Evolutionary conservation across 768 basidiomycete species (phyloP), one percentile per base, ranked within the genome.

Genomic region (Chalciporus piperatus): DNA sequence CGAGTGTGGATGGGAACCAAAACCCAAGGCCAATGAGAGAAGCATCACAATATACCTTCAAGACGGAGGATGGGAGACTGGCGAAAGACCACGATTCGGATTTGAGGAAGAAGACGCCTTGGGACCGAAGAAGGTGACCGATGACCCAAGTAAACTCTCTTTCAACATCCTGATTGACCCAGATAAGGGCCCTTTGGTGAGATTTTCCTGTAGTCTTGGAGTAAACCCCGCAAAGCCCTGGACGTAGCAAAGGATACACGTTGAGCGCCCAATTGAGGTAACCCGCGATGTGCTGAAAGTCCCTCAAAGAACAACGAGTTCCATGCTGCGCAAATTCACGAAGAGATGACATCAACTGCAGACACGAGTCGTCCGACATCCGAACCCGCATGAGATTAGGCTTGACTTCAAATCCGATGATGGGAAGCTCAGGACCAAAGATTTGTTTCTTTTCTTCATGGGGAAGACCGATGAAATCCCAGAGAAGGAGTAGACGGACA

Each of bases 241-340:
- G 76, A 0, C 62, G 57, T 0, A 78, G 57, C 0, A 70, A 50
- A 0, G 75, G 75, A 41, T 60, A 74, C 2, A 69, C 69, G 45
- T 77, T 78, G 19, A 5, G 74, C 50, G 17, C 46, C 74, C 76
- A 78, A 49, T 75, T 77, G 12, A 71, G 35, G 55, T 65, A 71
- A 0, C 76, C 75, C 0, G 64, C 66, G 2, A 76, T 47, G 0
- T 37, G 35, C 45, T 72, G 71, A 19, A 65, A 75, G 0, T 71
- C 60, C 2, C 56, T 25, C 3, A 56, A 45, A 27, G 50, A 19
- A 5, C 19, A 41, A 0, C 35, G 37, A 1, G 53, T 45, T 0
- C 48, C 49, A 11, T 46, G 49, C 2, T 46, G 22, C 0, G 37
- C 52, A 44, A 72, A 66, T 0, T 51, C 47, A 0, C n/a, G 10